phyloP scores from a whole-genome alignment of 2,329 filamentous ascomycete species.

The Paracorniculantispora psalliotae region DNA sequence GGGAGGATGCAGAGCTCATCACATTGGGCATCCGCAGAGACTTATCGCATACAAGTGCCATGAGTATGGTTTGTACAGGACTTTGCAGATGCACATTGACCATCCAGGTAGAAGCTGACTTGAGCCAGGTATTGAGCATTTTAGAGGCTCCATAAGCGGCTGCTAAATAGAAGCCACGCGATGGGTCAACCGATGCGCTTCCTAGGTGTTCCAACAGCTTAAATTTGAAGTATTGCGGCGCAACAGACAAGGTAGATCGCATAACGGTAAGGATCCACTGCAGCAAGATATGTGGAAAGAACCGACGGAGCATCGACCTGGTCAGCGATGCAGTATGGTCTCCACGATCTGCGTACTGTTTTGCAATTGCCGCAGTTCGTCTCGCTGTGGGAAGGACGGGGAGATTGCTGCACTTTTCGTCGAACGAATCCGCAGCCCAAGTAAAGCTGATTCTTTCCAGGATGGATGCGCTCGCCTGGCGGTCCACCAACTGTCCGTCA shows the following conservation, averaged over 20 bases:
- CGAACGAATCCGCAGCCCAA: neutral
- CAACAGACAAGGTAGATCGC: neutral
- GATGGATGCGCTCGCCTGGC: neutral
- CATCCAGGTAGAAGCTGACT: neutral
- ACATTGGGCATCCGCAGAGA: neutral
- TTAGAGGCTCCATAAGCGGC: neutral
- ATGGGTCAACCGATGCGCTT: neutral
- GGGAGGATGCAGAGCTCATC: neutral
- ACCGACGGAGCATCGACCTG: neutral
- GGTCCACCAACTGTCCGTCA: neutral
- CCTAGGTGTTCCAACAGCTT: neutral
- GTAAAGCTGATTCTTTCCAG: neutral
- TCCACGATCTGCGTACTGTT: neutral
- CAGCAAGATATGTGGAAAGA: neutral
- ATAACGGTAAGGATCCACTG: neutral
- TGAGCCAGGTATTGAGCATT: neutral
- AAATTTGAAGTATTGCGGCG: neutral
- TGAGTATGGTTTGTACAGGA: neutral
- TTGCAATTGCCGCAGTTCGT: neutral
- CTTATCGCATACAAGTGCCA: neutral
- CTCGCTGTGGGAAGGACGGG: neutral
- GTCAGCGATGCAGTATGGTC: neutral
- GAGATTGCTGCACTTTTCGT: neutral
- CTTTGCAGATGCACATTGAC: neutral
- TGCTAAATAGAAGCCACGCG: neutral